These are phyloP conservation scores for Blastobotrys aristatus DNA, from an alignment of 1,139 yeast species.

Conservation along the genomic window DNA sequence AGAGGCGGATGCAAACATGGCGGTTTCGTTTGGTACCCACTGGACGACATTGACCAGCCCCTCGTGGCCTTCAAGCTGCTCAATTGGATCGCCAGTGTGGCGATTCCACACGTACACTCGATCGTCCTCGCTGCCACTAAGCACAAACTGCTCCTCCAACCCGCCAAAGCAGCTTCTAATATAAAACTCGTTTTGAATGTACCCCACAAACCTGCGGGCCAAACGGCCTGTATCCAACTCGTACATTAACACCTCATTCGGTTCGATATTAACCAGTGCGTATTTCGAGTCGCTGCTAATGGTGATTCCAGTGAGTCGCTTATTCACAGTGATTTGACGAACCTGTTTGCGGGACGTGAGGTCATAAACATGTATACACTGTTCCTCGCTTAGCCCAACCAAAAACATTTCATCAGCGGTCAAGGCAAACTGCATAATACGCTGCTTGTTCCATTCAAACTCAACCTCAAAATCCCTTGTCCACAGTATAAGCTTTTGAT, in stretches of 20 bases:
- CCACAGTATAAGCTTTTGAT: slow-evolving; percentile 62
- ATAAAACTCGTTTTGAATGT: slow-evolving; percentile 57
- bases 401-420: slow-evolving; percentile 46
- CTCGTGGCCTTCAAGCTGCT: background rate
- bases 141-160: slow-evolving; percentile 58
- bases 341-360: slow-evolving; percentile 33
- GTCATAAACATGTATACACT: slow-evolving; percentile 51
- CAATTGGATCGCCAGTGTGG: slow-evolving; percentile 55
- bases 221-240: slow-evolving; percentile 48
- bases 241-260: slow-evolving; percentile 80
- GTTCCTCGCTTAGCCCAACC: slow-evolving; percentile 16
- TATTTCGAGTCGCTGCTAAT: slow-evolving; percentile 43
- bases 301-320: slow-evolving; percentile 46
- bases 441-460: slow-evolving; percentile 40
- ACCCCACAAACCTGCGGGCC: slow-evolving; percentile 64
- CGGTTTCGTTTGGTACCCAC: slow-evolving; percentile 1
- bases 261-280: slow-evolving; percentile 61
- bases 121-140: slow-evolving; percentile 84
- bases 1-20: slow-evolving; percentile 5
- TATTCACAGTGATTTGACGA: slow-evolving; percentile 38
- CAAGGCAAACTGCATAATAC: slow-evolving; percentile 65
- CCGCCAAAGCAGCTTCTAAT: slow-evolving; percentile 78
- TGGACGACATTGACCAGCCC: background rate
- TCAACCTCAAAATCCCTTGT: slow-evolving; percentile 43
- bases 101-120: slow-evolving; percentile 77